These are phyloP conservation scores for Salix udensis DNA, from an alignment of 345 rosid genomes.

Conservation along the genomic window DNA sequence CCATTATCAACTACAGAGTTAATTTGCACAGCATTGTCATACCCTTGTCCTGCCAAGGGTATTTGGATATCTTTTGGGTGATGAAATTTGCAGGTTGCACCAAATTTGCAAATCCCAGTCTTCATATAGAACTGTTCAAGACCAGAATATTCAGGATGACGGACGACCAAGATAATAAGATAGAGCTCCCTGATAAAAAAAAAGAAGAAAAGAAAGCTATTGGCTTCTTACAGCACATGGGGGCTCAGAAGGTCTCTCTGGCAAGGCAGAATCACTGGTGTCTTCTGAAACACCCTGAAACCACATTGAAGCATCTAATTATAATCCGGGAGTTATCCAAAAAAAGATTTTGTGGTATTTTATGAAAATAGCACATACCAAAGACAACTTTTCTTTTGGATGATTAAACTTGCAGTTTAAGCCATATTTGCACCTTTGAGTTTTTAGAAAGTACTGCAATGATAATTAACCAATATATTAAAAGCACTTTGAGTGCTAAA, in stretches of 20 bases:
- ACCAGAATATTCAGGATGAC: constrained; percentile 20
- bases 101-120: constrained; percentile 92
- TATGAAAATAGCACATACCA: constrained; percentile 38
- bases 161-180: constrained; percentile 16
- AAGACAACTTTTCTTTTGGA: constrained; percentile 48
- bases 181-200: neutral
- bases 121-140: constrained; percentile 74
- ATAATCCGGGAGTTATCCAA: constrained; percentile 7
- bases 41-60: constrained; percentile 41
- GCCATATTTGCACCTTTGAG: constrained; percentile 92
- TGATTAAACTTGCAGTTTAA: constrained; percentile 91
- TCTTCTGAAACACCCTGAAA: constrained; percentile 54
- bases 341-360: neutral
- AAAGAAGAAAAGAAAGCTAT: neutral
- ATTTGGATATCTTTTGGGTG: constrained; percentile 81
- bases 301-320: constrained; percentile 18
- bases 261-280: constrained; percentile 42
- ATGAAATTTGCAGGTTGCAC: constrained; percentile 81
- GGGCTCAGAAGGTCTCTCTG: constrained; percentile 84
- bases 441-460: constrained; percentile 80
- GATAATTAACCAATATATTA: constrained; percentile 5
- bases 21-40: constrained; percentile 34
- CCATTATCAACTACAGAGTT: constrained; percentile 32
- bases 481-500: constrained; percentile 21
- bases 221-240: constrained; percentile 69